Percentiles rank a stretch among this genome's conserved stretches.
These are phyloP conservation scores for Suhomyces bribrorum DNA, from an alignment of 1,139 yeast species.

Conservation along the genomic window DNA sequence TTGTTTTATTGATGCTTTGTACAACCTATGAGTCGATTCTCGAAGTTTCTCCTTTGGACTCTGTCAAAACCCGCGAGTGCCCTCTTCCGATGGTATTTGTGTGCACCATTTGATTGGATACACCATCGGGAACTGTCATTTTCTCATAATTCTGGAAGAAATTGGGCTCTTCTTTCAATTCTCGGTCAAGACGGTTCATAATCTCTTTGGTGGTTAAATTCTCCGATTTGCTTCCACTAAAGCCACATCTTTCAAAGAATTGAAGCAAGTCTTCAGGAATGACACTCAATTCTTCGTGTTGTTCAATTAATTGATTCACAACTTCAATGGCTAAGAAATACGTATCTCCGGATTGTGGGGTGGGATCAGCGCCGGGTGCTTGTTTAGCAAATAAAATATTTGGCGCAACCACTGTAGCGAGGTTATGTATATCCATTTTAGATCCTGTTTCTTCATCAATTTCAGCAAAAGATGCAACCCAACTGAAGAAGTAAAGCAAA, in stretches of 20 bases:
- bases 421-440: slow-evolving; percentile 93
- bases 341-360: slow-evolving; percentile 57
- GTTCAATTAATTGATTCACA: slow-evolving; percentile 78
- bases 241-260: slow-evolving; percentile 39
- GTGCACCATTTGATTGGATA: slow-evolving; percentile 32
- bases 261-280: slow-evolving; percentile 62
- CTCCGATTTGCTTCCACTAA: slow-evolving; percentile 22
- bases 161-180: slow-evolving; percentile 31
- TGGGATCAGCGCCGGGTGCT: slow-evolving; percentile 25
- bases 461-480: slow-evolving; percentile 96
- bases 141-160: slow-evolving; percentile 30
- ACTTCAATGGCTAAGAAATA: slow-evolving; percentile 92
- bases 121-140: slow-evolving; percentile 19
- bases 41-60: slow-evolving; percentile 32
- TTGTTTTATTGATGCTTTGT: background rate
- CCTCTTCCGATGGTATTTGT: slow-evolving; percentile 39
- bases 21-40: slow-evolving; percentile 10
- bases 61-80: slow-evolving; percentile 32
- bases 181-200: slow-evolving; percentile 33
- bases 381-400: slow-evolving; percentile 68
- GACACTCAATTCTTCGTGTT: slow-evolving; percentile 76
- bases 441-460: slow-evolving; percentile 86
- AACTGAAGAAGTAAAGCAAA: slow-evolving; percentile 77
- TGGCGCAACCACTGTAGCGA: slow-evolving; percentile 95
- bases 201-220: slow-evolving; percentile 40